Evolutionary conservation across 2,329 filamentous ascomycete species (phyloP).

Genomic region (Fusarium anthophilum): DNA sequence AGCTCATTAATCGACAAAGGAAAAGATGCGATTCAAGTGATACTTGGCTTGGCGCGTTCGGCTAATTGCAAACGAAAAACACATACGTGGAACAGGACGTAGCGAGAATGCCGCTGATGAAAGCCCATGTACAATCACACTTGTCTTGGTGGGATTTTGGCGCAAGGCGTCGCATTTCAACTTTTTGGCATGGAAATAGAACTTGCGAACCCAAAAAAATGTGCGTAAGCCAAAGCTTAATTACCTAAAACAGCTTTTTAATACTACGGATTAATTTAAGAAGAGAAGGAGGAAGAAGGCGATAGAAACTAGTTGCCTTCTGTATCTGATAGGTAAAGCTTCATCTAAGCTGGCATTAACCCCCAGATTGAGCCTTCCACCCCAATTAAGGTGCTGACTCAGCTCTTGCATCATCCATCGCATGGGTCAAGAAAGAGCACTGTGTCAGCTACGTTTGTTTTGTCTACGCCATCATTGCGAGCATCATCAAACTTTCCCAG

Average conservation of each 20-base stretch:
- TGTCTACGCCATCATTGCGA: slow-evolving; percentile 22
- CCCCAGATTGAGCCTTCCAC: neutral
- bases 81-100: neutral
- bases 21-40: neutral
- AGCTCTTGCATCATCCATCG: neutral
- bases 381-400: slow-evolving; percentile 5
- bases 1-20: neutral
- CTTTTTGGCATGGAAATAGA: neutral
- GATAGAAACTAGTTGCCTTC: neutral
- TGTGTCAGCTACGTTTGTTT: slow-evolving; percentile 34
- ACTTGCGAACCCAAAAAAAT: neutral
- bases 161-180: neutral
- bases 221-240: neutral
- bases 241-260: too few species aligned
- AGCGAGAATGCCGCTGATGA: neutral
- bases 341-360: neutral
- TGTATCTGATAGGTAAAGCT: neutral
- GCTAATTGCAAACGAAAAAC: neutral
- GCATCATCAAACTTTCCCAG: slow-evolving; percentile 23
- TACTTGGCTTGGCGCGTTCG: neutral
- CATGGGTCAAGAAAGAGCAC: neutral
- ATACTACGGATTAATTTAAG: neutral
- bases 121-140: neutral
- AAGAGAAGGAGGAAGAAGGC: neutral
- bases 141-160: neutral